Conservation (phyloP, 1,284 basidiomycete genomes). For the Neolentinus lepideus region DNA sequence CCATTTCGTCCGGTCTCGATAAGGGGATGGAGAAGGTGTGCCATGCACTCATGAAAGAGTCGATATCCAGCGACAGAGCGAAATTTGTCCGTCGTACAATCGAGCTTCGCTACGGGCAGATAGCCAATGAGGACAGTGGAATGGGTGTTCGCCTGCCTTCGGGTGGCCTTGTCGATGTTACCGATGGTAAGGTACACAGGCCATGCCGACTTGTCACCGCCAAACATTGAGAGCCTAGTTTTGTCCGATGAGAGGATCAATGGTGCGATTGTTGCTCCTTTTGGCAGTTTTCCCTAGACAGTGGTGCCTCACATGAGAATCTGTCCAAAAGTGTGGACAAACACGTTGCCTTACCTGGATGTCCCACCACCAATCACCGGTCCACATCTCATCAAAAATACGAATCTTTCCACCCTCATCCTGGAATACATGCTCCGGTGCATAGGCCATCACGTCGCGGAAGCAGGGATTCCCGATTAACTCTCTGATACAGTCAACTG, state of each 20-base stretch:
- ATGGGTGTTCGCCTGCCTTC: constrained; percentile 18
- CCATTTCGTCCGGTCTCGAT: constrained; percentile 13
- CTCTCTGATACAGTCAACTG: constrained; percentile 24
- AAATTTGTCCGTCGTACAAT: constrained; percentile 10
- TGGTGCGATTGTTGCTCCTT: not conserved
- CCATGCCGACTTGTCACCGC: constrained; percentile 28
- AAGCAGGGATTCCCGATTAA: constrained; percentile 25
- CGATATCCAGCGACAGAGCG: constrained; percentile 11
- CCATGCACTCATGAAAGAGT: constrained; percentile 23
- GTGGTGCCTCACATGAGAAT: no score
- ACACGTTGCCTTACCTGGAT: constrained; percentile 14
- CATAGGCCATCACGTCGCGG: constrained; percentile 15
- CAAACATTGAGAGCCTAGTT: constrained; percentile 26
- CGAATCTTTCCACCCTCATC: constrained; percentile 9
- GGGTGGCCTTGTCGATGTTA: constrained; percentile 27
- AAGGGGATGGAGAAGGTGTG: constrained; percentile 12
- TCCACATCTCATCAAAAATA: constrained; percentile 16
- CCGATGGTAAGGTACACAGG: constrained; percentile 32
- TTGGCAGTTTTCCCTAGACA: not conserved
- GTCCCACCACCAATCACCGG: constrained; percentile 20
- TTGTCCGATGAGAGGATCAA: constrained; percentile 31
- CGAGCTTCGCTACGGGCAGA: constrained; percentile 22
- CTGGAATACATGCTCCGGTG: constrained; percentile 14
- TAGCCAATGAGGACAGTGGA: constrained; percentile 31
- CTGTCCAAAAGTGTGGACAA: not conserved